Evolutionary conservation across 2,329 filamentous ascomycete species (phyloP), one percentile per base, ranked within the genome.

Genomic region (Cercospora beticola): DNA sequence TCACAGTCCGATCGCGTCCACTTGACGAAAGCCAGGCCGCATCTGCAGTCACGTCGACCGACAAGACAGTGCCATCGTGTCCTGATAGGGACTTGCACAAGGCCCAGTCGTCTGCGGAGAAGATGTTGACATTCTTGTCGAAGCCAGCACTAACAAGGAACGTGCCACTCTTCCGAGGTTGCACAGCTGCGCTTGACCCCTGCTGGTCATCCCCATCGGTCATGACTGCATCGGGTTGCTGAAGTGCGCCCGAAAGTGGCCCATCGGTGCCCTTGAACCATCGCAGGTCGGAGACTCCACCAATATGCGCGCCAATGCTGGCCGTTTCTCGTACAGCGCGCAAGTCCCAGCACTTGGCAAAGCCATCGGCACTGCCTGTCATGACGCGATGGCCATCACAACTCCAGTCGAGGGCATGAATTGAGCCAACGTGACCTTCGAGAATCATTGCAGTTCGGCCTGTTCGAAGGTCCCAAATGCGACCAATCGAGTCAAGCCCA

Each of bases 281-380:
- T 71, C 93, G 86, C 71, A 99, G 82, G 79, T 99, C 95, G 0
- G 93, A 95, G 7, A 99, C 94, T 36, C 95, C 91, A 72, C 93
- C 94, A 61, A 88, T 90, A 79, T 99, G 95, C 6, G 95, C 94
- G 60, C 94, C 95, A 58, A 99, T 91, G 18, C 91, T 92, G 12
- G 92, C 94, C 0, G 88, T 90, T 71, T 90, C 89, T 74, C 91
- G 88, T 60, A 98, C 94, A 75, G 95, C 94, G 57, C 95, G 89
- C 63, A 99, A 86, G 78, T 99, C 95, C 95, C 95, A 99, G 81
- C 94, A 97, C 80, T 97, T 98, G 76, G 97, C 89, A 87, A 95
- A 98, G 18, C 94, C 94, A 77, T 99, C 95, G 2, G 90, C 93
- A 14, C 93, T 96, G 1, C 93, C 94, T 0, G 93, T 93, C n/a